Conservation (phyloP, 2,329 filamentous ascomycete species). For the Dactylellina sp. region DNA sequence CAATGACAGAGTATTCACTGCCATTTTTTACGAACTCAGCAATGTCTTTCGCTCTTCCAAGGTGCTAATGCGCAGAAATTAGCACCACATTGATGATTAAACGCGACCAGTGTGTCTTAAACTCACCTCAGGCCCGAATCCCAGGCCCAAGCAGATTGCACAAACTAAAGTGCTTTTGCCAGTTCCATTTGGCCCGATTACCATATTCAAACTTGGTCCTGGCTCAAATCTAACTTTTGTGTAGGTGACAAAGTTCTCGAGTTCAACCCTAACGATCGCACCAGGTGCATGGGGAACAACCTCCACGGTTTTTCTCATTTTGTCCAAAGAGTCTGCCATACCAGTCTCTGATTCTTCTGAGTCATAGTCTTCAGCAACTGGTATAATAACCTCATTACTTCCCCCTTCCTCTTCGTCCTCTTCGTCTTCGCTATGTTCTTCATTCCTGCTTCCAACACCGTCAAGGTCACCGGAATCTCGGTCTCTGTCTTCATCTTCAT, state of each 20-base stretch:
- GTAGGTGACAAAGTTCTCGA: conserved; percentile 95
- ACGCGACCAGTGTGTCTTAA: conserved; percentile 16
- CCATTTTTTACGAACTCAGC: conserved; percentile 96
- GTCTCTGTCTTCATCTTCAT: not conserved
- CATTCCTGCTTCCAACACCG: not conserved
- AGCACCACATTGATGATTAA: not conserved
- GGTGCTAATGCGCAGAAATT: conserved; percentile 67
- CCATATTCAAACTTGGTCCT: conserved; percentile 95
- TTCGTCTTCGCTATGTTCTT: conserved; percentile 6
- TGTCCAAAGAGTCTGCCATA: conserved; percentile 57
- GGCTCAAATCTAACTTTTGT: conserved; percentile 89
- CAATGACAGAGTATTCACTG: conserved; percentile 79
- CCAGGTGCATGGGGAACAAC: conserved; percentile 69
- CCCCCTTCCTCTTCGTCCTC: not conserved
- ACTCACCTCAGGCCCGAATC: conserved; percentile 76
- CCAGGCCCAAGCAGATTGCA: conserved; percentile 92
- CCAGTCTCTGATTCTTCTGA: conserved; percentile 47
- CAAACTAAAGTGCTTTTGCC: conserved; percentile 98
- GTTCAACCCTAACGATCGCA: conserved; percentile 85
- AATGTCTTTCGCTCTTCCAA: conserved; percentile 85
- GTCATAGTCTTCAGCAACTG: conserved; percentile 55
- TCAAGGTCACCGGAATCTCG: not conserved
- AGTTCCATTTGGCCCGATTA: conserved; percentile 98
- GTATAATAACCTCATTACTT: conserved; percentile 39
- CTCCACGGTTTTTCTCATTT: conserved; percentile 51